A percentile compares a stretch with the other conserved stretches of the same genome.
Evolutionary conservation across 2,329 filamentous ascomycete genomes (phyloP).

Genomic region (Exophiala bonariae): DNA sequence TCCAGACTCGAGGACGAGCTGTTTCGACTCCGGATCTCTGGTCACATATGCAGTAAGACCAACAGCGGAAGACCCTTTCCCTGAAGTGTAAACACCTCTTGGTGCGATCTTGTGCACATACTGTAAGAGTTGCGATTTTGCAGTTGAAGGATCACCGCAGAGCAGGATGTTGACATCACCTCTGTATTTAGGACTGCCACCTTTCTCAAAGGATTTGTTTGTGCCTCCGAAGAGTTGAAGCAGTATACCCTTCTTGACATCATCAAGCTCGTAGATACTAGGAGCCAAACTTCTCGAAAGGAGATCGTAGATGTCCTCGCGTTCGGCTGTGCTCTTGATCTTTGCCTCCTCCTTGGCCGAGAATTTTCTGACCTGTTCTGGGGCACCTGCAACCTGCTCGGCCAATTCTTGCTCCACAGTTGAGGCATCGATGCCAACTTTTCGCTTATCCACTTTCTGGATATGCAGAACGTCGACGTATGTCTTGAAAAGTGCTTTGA

Average conservation of each 20-base stretch:
- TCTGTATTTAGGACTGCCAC: constrained; percentile 90
- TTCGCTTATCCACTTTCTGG: constrained; percentile 93
- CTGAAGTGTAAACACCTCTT: constrained; percentile 75
- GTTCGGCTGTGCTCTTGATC: constrained; percentile 76
- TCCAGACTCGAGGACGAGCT: constrained; percentile 73
- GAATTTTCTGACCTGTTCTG: constrained; percentile 82
- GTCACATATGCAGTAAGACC: constrained; percentile 77
- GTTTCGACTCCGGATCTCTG: constrained; percentile 70
- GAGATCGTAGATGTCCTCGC: constrained; percentile 89
- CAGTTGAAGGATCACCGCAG: constrained; percentile 93
- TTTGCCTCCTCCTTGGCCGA: constrained; percentile 83
- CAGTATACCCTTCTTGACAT: constrained; percentile 97
- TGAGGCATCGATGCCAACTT: constrained; percentile 85
- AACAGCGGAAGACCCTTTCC: constrained; percentile 73
- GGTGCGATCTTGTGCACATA: constrained; percentile 98
- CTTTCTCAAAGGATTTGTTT: constrained; percentile 97
- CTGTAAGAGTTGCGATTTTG: constrained; percentile 90
- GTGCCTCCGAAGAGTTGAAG: constrained; percentile 96
- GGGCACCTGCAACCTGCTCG: constrained; percentile 67
- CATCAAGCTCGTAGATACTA: constrained; percentile 96
- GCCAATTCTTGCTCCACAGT: constrained; percentile 84
- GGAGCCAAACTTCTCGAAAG: constrained; percentile 87
- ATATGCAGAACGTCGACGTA: constrained; percentile 95
- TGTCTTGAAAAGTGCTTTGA: constrained; percentile 97
- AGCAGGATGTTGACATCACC: constrained; percentile 97